Conservation (phyloP, 345 rosid species). For the Boechera divaricarpa region DNA sequence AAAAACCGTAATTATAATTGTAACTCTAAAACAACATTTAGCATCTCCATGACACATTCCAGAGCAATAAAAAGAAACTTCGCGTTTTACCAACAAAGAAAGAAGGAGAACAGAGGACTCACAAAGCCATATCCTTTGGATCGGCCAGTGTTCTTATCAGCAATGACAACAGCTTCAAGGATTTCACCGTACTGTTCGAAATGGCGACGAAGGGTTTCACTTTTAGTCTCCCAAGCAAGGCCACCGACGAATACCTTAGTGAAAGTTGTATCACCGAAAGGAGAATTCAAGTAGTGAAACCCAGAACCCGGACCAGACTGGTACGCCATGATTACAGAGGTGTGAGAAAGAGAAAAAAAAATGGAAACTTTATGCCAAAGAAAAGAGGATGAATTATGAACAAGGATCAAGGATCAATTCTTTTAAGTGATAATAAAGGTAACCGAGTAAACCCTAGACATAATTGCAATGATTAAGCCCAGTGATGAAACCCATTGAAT, state of each 20-base stretch:
- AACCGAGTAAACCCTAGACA: slow-evolving; percentile 46
- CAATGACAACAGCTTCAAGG: slow-evolving; percentile 90
- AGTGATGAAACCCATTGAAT: slow-evolving; percentile 10
- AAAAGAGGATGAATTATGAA: slow-evolving; percentile 13
- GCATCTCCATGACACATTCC: background rate
- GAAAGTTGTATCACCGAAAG: slow-evolving; percentile 87
- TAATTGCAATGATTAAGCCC: slow-evolving; percentile 21
- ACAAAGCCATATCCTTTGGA: slow-evolving; percentile 99
- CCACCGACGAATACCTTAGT: slow-evolving; percentile 93
- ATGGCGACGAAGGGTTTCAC: slow-evolving; percentile 78
- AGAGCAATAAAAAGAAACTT: background rate
- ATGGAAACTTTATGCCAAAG: slow-evolving; percentile 40
- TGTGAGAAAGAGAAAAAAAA: slow-evolving; percentile 30
- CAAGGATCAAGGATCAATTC: slow-evolving; percentile 18
- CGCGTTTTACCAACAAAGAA: background rate
- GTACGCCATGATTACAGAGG: slow-evolving; percentile 57
- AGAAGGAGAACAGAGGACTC: slow-evolving; percentile 52
- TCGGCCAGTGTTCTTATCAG: slow-evolving; percentile 92
- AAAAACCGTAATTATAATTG: background rate
- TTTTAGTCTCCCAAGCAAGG: slow-evolving; percentile 94
- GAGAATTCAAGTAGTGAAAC: slow-evolving; percentile 76
- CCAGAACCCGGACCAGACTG: slow-evolving; percentile 65
- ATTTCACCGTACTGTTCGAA: slow-evolving; percentile 91
- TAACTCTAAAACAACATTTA: slow-evolving; percentile 9
- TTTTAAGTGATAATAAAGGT: slow-evolving; percentile 25